Evolutionary conservation across 345 rosid genomes (phyloP).

Genomic region (Erucastrum elatum): DNA sequence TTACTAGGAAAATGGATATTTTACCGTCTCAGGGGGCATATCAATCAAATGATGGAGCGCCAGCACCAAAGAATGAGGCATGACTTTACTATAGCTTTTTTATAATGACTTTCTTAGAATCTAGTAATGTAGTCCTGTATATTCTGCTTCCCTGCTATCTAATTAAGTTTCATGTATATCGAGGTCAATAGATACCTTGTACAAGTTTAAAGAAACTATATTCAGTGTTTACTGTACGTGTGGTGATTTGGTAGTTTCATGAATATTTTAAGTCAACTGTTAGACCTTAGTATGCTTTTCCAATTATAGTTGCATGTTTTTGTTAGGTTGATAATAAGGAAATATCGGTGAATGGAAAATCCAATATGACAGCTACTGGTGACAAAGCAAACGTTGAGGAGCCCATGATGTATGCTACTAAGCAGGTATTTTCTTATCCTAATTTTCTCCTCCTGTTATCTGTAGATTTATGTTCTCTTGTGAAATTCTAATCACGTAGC

Average conservation of each 20-base stretch:
- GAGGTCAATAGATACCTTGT: not conserved
- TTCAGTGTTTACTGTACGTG: not conserved
- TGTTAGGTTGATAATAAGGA: constrained; percentile 71
- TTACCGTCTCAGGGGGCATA: constrained; percentile 46
- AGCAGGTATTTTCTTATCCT: constrained; percentile 56
- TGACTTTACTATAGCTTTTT: constrained; percentile 18
- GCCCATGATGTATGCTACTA: constrained; percentile 72
- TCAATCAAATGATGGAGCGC: constrained; percentile 49
- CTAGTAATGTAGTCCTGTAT: not conserved
- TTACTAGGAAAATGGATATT: constrained; percentile 49
- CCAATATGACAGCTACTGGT: constrained; percentile 52
- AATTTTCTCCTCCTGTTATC: constrained; percentile 7
- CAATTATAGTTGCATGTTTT: not conserved
- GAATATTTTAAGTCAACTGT: not conserved
- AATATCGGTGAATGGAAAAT: constrained; percentile 51
- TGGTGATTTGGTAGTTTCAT: constrained; percentile 15
- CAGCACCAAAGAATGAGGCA: constrained; percentile 65
- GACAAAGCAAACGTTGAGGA: constrained; percentile 77
- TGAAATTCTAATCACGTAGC: constrained; percentile 4
- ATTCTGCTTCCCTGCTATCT: constrained; percentile 7
- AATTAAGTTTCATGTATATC: constrained; percentile 14
- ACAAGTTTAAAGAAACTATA: not conserved
- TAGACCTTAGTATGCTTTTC: constrained; percentile 11
- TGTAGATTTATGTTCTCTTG: constrained; percentile 12
- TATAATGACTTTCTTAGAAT: constrained; percentile 4